Conservation (phyloP, 371 early-diverging fungal genomes). For the Saksenaea vasiformis region DNA sequence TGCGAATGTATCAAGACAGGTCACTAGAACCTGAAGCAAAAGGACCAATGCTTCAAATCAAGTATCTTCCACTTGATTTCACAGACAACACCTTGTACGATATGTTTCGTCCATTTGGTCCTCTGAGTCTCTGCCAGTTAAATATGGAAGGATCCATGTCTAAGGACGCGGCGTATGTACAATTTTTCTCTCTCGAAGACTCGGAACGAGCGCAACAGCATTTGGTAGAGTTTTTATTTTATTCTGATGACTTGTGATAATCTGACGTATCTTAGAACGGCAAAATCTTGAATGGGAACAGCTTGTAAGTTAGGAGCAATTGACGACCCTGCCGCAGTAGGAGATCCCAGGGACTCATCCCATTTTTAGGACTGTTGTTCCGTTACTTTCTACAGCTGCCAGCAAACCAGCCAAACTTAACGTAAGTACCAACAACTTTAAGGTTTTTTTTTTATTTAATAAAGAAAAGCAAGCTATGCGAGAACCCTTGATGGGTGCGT, state of each 20-base stretch:
- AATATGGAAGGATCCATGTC: slow-evolving; percentile 24
- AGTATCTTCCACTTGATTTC: slow-evolving; percentile 26
- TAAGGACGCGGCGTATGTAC: slow-evolving; percentile 34
- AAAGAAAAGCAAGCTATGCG: slow-evolving; percentile 3
- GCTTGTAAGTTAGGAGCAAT: slow-evolving; percentile 33
- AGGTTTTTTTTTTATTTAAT: slow-evolving; percentile 7
- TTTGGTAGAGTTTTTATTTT: slow-evolving; percentile 26
- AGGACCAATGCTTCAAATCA: slow-evolving; percentile 31
- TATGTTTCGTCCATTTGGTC: slow-evolving; percentile 44
- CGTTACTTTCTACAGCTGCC: neutral
- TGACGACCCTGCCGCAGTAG: neutral
- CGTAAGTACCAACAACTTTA: neutral
- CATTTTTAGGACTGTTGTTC: neutral
- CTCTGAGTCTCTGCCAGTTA: slow-evolving; percentile 37
- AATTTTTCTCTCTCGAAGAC: slow-evolving; percentile 35
- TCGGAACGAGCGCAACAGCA: slow-evolving; percentile 28
- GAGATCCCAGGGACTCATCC: slow-evolving; percentile 10
- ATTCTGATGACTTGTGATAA: neutral
- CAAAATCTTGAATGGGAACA: slow-evolving; percentile 27
- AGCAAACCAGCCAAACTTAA: neutral
- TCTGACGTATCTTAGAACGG: slow-evolving; percentile 26
- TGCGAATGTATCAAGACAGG: slow-evolving; percentile 35
- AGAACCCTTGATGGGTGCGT: slow-evolving; percentile 2
- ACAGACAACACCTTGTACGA: slow-evolving; percentile 37
- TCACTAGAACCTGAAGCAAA: slow-evolving; percentile 31